A percentile compares a stretch with the other conserved stretches of the same genome.
phyloP scores from a whole-genome alignment of 2,329 filamentous ascomycete species.

The Aspergillus fructus region DNA sequence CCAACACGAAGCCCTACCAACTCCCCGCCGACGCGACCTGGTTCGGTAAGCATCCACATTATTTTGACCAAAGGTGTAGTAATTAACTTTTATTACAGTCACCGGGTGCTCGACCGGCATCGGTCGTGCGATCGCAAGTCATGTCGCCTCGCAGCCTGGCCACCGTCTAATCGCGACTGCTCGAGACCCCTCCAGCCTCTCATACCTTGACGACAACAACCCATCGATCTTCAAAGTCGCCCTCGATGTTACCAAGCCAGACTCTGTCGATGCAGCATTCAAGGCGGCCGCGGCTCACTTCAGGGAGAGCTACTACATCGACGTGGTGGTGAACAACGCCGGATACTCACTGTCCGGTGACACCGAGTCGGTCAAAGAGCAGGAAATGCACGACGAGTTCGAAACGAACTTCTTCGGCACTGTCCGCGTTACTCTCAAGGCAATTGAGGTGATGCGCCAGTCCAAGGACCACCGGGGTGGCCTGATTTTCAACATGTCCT shows the following conservation, averaged over 20 bases:
- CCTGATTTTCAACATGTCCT: conserved; percentile 21
- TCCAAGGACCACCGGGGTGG: conserved; percentile 11
- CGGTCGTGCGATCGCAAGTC: conserved; percentile 40
- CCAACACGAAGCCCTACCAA: conserved; percentile 9
- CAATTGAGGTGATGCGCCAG: conserved; percentile 4
- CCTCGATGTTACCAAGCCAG: conserved; percentile 49
- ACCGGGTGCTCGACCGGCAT: conserved; percentile 54
- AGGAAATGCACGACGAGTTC: conserved; percentile 13
- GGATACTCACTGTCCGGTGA: conserved; percentile 22
- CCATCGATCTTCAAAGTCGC: conserved; percentile 44
- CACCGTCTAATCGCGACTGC: conserved; percentile 51
- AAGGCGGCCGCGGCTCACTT: conserved; percentile 31
- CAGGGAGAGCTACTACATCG: conserved; percentile 22
- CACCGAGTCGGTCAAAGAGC: conserved; percentile 18
- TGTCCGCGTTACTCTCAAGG: conserved; percentile 1
- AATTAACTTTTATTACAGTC: conserved; percentile 28
- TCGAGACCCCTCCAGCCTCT: conserved; percentile 44
- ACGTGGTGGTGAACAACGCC: conserved; percentile 24
- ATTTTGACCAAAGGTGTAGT: no score
- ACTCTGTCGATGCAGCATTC: conserved; percentile 39
- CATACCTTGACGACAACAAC: conserved; percentile 39
- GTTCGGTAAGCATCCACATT: conserved; percentile 32
- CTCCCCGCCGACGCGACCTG: conserved; percentile 31
- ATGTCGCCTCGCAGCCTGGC: conserved; percentile 36
- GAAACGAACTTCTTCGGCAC: conserved; percentile 21